Evolutionary conservation across 1,139 yeast genomes (phyloP), one percentile per base, ranked within the genome.

Genomic region (Chernovozyma sophiae-reginae): DNA sequence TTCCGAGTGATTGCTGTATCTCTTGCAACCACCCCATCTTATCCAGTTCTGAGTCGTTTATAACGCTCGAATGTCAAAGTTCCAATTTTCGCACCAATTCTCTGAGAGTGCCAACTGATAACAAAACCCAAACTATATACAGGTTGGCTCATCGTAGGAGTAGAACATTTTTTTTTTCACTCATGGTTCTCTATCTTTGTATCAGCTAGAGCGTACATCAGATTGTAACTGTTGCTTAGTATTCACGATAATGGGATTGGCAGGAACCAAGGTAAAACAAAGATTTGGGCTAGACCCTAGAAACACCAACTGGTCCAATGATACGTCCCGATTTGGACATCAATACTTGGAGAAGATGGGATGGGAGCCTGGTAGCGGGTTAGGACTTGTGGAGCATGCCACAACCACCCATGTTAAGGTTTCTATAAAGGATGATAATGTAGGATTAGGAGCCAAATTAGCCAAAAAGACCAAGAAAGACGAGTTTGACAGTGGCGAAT

Each of bases 291-390:
- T 73, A 33, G 99, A 92, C 62, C 99, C 98, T 14, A 71, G 97
- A 52, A 92, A 92, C 53, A 89, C 96, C 3, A 77, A 79, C 47
- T 92, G 99, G 99, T 85, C 97, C 25, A 87, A 89, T 55, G 80
- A 92, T 51, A 83, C 85, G 0, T 68, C 71, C 7, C 65, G 96
- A 41, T 92, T 92, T 54, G 98, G 98, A 1, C 96, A 86, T 56
- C 79, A 83, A 52, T 89, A 89, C 57, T 59, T 92, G 40, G 79
- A 80, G 44, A 81, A 78, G 49, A 68, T 81, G 56, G 98, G 98
- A 11, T 92, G 98, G 98, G 72, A 68, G 37, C 95, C 95, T 2
- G 98, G 98, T 11, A 65, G 71, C 45, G 97, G 98, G 3, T 71
- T 92, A 18, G 98, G 98, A 3, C 56, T 77, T 45, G 80, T 72